Evolutionary conservation across 179 eudicot genomes (phyloP).

Genomic region (Gypsophila paniculata): DNA sequence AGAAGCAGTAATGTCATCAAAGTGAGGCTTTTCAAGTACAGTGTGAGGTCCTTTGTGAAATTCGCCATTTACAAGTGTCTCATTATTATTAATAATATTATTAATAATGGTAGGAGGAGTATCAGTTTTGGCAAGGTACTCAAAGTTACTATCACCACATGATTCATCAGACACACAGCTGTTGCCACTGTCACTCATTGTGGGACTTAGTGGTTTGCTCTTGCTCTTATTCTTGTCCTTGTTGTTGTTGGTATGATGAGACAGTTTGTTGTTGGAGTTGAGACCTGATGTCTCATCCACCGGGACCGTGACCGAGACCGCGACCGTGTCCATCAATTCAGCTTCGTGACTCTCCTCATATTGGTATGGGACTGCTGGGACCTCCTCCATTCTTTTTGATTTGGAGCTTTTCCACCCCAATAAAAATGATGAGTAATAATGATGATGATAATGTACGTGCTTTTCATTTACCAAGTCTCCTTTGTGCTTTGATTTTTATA

Average conservation of each 20-base stretch:
- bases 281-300: neutral
- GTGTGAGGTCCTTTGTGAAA: neutral
- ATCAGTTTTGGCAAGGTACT: neutral
- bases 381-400: slow-evolving; percentile 18
- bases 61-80: slow-evolving; percentile 10
- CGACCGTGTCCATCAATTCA: neutral
- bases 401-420: no score
- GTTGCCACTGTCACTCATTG: slow-evolving; percentile 11
- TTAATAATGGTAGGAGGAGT: no score
- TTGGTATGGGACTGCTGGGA: neutral
- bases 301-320: no score
- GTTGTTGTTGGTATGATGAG: neutral
- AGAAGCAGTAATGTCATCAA: slow-evolving; percentile 3
- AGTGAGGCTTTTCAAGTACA: slow-evolving; percentile 1
- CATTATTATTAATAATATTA: neutral
- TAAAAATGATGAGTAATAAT: no score
- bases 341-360: slow-evolving; percentile 1
- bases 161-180: slow-evolving; percentile 10
- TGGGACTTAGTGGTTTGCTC: neutral
- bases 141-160: slow-evolving; percentile 16
- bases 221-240: no score
- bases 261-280: neutral
- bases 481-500: neutral
- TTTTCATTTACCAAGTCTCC: neutral
- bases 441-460: no score